A percentile compares a stretch with the other conserved stretches of the same genome.
Evolutionary conservation across 108 stramenopile genomes (phyloP).

Genomic region (Conticribra weissflogii): DNA sequence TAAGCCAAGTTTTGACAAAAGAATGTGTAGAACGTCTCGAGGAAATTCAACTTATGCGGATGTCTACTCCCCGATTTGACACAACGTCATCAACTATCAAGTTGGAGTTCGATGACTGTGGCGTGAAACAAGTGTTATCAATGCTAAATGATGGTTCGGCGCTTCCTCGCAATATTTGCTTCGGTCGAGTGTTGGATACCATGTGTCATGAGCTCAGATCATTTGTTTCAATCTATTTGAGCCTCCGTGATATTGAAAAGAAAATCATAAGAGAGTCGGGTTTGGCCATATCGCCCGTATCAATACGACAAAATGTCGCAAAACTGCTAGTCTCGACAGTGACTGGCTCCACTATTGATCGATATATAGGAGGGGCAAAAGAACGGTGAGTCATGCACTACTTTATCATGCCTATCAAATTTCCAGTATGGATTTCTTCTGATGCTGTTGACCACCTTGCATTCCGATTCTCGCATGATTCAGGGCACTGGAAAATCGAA

Average conservation of each 20-base stretch:
- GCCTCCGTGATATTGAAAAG: constrained; percentile 63
- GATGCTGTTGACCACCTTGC: too few species aligned
- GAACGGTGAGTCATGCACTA: too few species aligned
- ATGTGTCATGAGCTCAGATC: constrained; percentile 50
- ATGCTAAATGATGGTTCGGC: constrained; percentile 9
- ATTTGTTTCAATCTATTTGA: constrained; percentile 55
- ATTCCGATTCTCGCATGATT: too few species aligned
- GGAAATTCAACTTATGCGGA: constrained; percentile 32
- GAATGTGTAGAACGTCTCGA: constrained; percentile 44
- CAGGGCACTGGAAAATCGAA: constrained; percentile 49
- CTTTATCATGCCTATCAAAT: too few species aligned
- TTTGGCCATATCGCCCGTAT: constrained; percentile 33
- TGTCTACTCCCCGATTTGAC: neutral
- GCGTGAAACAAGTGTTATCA: constrained; percentile 30
- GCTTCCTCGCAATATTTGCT: neutral
- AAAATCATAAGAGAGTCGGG: constrained; percentile 56
- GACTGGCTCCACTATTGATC: constrained; percentile 36
- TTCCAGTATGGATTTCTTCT: too few species aligned
- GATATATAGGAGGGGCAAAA: constrained; percentile 70
- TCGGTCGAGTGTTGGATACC: constrained; percentile 1
- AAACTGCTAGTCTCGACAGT: constrained; percentile 30
- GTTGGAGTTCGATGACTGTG: constrained; percentile 41
- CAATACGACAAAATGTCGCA: constrained; percentile 38
- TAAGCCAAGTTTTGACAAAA: constrained; percentile 52
- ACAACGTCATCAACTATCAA: constrained; percentile 7